Conservation (phyloP, 2,329 filamentous ascomycete species). For the Beauveria medogensis region DNA sequence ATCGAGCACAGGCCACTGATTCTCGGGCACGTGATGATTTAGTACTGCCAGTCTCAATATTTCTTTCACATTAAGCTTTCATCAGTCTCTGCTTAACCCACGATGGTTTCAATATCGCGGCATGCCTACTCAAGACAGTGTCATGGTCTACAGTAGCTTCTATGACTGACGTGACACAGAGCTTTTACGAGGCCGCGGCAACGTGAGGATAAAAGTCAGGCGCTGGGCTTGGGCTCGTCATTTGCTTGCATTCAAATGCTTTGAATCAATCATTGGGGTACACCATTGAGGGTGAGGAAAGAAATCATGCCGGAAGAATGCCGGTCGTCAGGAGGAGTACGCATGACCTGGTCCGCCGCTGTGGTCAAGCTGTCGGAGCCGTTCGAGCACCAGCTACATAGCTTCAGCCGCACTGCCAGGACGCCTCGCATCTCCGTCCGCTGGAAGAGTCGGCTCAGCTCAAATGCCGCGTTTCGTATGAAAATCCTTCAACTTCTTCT, state of each 20-base stretch:
- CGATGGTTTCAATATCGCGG: too few species aligned
- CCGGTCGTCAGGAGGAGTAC: not conserved
- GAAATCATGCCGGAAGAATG: not conserved
- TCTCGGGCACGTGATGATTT: not conserved
- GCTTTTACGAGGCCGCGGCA: not conserved
- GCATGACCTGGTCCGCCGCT: not conserved
- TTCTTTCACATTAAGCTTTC: not conserved
- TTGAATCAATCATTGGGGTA: not conserved
- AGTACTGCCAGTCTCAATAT: not conserved
- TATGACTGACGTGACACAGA: not conserved
- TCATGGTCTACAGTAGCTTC: too few species aligned
- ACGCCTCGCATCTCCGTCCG: slow-evolving; percentile 2
- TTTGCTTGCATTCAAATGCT: not conserved
- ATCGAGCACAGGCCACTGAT: slow-evolving; percentile 8
- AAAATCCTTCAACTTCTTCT: not conserved
- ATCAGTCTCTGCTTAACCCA: too few species aligned
- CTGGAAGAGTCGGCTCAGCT: not conserved
- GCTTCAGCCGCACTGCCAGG: slow-evolving; percentile 1
- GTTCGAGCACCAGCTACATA: not conserved
- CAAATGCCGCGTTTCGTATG: not conserved
- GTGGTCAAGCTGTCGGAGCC: not conserved
- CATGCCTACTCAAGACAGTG: too few species aligned
- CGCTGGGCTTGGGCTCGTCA: not conserved
- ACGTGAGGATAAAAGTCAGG: not conserved
- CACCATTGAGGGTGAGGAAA: too few species aligned